A percentile compares a stretch with the other conserved stretches of the same genome.
phyloP scores from a whole-genome alignment of 129 eudicot genomes.

The Arctium minus region DNA sequence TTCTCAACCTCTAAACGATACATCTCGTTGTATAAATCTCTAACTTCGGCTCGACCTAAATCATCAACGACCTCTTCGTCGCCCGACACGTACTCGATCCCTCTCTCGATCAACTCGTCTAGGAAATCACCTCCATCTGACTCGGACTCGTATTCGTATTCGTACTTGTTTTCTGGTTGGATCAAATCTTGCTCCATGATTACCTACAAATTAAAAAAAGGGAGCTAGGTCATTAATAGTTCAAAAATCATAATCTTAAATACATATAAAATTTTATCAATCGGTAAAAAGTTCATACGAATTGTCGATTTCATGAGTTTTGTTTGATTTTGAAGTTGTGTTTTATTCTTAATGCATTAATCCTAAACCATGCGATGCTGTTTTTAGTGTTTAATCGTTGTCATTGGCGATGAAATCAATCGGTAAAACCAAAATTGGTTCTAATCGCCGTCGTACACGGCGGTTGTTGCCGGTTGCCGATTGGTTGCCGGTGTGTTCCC shows the following conservation, averaged over 20 bases:
- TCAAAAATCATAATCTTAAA: not conserved
- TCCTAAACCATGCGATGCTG: not conserved
- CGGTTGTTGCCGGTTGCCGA: not conserved
- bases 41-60: not conserved
- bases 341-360: too few relatives aligned
- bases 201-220: not conserved
- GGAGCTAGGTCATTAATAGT: not conserved
- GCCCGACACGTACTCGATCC: not conserved
- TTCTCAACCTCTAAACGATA: not conserved
- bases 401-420: not conserved
- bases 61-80: not conserved
- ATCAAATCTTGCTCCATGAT: not conserved
- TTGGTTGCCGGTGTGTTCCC: not conserved
- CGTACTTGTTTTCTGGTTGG: not conserved
- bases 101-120: not conserved
- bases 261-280: not conserved
- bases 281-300: not conserved
- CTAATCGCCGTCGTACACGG: not conserved
- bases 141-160: not conserved
- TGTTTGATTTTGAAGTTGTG: not conserved
- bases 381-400: not conserved
- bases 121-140: not conserved
- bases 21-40: not conserved
- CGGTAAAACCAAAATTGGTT: not conserved
- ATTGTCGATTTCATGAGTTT: not conserved